Evolutionary conservation across 2,329 filamentous ascomycete species (phyloP).

Genomic region (Ophiocordyceps camponoti-saundersi): DNA sequence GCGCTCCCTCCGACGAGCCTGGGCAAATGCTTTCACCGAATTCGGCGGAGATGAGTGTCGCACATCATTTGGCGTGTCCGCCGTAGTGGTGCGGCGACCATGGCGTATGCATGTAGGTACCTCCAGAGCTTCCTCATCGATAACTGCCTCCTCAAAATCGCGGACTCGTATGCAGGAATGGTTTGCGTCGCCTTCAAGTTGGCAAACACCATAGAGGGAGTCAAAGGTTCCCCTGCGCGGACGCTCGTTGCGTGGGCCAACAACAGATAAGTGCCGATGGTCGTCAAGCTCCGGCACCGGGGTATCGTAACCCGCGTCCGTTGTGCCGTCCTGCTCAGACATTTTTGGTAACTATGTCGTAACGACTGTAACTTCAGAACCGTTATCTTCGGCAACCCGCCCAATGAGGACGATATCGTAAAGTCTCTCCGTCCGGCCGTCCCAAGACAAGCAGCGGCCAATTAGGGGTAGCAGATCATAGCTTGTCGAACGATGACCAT

Average conservation of each 20-base stretch:
- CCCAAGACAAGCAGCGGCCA: neutral
- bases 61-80: conserved; percentile 38
- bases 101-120: conserved; percentile 25
- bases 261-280: conserved; percentile 53
- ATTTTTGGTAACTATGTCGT: conserved; percentile 26
- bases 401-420: neutral
- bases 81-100: conserved; percentile 38
- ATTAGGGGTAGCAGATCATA: conserved; percentile 14
- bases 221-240: conserved; percentile 58
- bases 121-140: conserved; percentile 52
- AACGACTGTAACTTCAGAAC: neutral
- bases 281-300: conserved; percentile 74
- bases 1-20: conserved; percentile 70
- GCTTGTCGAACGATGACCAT: conserved; percentile 7
- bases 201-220: conserved; percentile 42
- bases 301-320: conserved; percentile 49
- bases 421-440: conserved; percentile 1
- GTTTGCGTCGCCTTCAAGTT: conserved; percentile 21
- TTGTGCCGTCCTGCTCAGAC: conserved; percentile 48
- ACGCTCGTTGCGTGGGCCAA: conserved; percentile 41
- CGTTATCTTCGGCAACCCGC: neutral
- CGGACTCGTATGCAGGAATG: conserved; percentile 35
- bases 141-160: conserved; percentile 75
- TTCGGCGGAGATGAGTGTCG: conserved; percentile 79
- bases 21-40: conserved; percentile 93